Percentiles rank a stretch among this genome's conserved stretches.
Conservation (phyloP, 2,329 filamentous ascomycete genomes). For the Harringtonia aguacate region DNA sequence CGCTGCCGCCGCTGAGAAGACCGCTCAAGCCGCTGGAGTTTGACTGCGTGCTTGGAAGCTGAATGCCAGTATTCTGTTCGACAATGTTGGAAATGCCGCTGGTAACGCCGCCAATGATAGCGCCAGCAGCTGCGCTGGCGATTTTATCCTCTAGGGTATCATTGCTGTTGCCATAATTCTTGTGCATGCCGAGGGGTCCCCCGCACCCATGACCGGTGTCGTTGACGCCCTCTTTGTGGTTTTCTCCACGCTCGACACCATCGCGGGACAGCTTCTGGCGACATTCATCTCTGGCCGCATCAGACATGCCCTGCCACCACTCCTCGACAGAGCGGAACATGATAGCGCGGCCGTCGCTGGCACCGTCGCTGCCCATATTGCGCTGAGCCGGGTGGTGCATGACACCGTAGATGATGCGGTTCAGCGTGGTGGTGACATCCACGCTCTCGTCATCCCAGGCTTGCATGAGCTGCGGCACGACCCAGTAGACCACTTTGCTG, state of each 20-base stretch:
- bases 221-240: slow-evolving; percentile 77
- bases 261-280: slow-evolving; percentile 66
- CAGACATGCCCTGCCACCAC: slow-evolving; percentile 67
- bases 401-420: slow-evolving; percentile 70
- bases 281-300: slow-evolving; percentile 53
- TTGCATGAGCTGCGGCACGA: slow-evolving; percentile 78
- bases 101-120: slow-evolving; percentile 47
- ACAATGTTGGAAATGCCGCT: slow-evolving; percentile 38
- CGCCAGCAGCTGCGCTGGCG: slow-evolving; percentile 42
- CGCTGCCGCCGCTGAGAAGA: slow-evolving; percentile 13
- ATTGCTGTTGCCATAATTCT: slow-evolving; percentile 39
- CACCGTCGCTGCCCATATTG: slow-evolving; percentile 57
- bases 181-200: slow-evolving; percentile 69
- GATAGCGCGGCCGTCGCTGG: slow-evolving; percentile 56
- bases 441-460: slow-evolving; percentile 71
- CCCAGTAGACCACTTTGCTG: slow-evolving; percentile 69
- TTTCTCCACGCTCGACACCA: slow-evolving; percentile 66
- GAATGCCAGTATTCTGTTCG: slow-evolving; percentile 32
- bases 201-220: slow-evolving; percentile 77
- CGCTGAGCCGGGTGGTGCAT: slow-evolving; percentile 83
- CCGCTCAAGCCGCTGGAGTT: slow-evolving; percentile 5
- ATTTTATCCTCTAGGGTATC: slow-evolving; percentile 45
- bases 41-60: slow-evolving; percentile 19
- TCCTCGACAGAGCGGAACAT: slow-evolving; percentile 74
- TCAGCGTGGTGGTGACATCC: slow-evolving; percentile 60